Percentiles rank a stretch among this genome's conserved stretches.
phyloP scores from a whole-genome alignment of 2,329 filamentous ascomycete genomes.

The Ceratocystis lukuohia region DNA sequence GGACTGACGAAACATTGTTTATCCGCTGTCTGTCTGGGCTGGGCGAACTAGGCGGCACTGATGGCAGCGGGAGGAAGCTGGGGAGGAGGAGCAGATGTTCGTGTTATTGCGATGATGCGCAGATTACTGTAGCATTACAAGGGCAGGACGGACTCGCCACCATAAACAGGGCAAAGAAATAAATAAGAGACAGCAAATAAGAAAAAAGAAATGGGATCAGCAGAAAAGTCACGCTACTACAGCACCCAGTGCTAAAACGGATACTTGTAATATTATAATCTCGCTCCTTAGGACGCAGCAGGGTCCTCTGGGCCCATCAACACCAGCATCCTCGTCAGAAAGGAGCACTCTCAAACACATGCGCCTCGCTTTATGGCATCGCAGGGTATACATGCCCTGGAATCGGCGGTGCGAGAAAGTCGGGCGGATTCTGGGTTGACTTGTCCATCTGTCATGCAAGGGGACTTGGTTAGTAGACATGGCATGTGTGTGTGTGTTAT shows the following conservation, averaged over 20 bases:
- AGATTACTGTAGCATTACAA: neutral
- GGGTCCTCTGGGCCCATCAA: neutral
- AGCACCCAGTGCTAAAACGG: neutral
- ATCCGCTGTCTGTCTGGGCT: neutral
- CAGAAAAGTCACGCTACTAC: neutral
- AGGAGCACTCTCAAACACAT: no score
- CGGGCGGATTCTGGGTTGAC: conserved; percentile 16
- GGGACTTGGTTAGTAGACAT: neutral
- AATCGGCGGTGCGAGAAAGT: conserved; percentile 16
- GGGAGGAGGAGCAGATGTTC: neutral
- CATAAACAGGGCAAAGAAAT: no score
- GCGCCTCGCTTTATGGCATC: conserved; percentile 10
- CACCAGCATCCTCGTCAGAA: neutral
- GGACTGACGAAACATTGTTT: neutral
- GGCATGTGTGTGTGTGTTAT: neutral
- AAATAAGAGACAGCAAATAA: neutral
- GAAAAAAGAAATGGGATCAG: neutral
- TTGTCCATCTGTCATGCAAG: conserved; percentile 8
- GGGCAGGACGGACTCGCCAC: no score
- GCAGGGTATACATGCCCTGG: conserved; percentile 10
- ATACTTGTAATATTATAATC: neutral
- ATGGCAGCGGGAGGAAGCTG: conserved; percentile 7
- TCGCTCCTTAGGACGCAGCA: neutral
- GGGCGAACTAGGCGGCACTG: neutral
- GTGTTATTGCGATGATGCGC: neutral